These are phyloP conservation scores for Saraca asoca DNA, from an alignment of 331 rosid species.

Conservation along the genomic window DNA sequence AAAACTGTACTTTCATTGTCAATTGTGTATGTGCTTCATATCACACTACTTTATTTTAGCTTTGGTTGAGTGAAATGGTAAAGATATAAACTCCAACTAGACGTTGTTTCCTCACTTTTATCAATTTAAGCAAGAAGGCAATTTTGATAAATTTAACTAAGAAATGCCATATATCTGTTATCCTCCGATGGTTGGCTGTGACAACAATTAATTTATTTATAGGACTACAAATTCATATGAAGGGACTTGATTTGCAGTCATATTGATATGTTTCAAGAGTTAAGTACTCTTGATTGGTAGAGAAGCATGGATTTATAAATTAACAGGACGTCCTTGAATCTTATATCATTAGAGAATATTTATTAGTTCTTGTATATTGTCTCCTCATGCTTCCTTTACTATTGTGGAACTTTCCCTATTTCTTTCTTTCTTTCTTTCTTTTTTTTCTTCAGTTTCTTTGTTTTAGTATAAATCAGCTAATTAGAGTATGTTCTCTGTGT, in stretches of 20 bases:
- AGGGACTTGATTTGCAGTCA: neutral
- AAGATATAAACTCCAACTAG: neutral
- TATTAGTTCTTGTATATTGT: neutral
- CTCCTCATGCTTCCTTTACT: neutral
- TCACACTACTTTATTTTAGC: neutral
- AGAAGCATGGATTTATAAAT: neutral
- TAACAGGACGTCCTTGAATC: neutral
- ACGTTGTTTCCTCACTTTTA: neutral
- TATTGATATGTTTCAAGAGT: neutral
- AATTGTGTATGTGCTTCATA: neutral
- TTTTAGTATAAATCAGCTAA: neutral
- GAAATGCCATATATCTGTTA: neutral
- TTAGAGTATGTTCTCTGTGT: slow-evolving; percentile 15
- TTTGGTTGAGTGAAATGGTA: neutral
- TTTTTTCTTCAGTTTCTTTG: neutral
- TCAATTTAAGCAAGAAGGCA: neutral
- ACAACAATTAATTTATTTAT: neutral
- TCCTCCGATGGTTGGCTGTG: neutral
- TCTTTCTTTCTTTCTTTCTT: neutral
- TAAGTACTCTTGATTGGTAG: neutral
- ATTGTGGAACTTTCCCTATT: neutral
- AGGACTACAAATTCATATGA: neutral
- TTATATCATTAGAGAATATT: neutral
- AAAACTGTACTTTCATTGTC: neutral
- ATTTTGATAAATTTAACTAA: neutral